A percentile compares a stretch with the other conserved stretches of the same genome.
phyloP scores from a whole-genome alignment of 2,329 filamentous ascomycete genomes.

The Sporothrix variecibatus region DNA sequence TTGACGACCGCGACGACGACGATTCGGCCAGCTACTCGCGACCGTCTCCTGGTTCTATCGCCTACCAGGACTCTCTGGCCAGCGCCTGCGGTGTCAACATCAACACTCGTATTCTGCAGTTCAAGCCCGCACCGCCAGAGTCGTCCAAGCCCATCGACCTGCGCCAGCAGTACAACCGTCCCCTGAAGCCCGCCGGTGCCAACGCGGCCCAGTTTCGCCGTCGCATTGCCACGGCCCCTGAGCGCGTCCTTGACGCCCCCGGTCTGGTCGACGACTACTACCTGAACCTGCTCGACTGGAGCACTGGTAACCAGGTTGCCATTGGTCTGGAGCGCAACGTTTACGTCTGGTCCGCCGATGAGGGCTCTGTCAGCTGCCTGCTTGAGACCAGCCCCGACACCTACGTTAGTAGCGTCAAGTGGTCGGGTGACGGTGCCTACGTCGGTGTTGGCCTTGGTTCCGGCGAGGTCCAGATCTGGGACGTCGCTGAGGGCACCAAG shows the following conservation, averaged over 20 bases:
- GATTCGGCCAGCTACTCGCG: slow-evolving; percentile 70
- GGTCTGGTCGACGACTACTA: slow-evolving; percentile 98
- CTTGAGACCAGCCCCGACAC: slow-evolving; percentile 87
- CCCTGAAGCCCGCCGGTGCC: slow-evolving; percentile 74
- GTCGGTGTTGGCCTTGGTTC: slow-evolving; percentile 92
- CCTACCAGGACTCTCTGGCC: slow-evolving; percentile 36
- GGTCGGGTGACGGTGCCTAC: slow-evolving; percentile 96
- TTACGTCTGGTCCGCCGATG: slow-evolving; percentile 97
- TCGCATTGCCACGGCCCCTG: slow-evolving; percentile 89
- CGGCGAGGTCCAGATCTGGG: slow-evolving; percentile 98
- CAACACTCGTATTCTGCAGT: slow-evolving; percentile 93
- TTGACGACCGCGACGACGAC: slow-evolving; percentile 69
- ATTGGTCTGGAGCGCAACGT: slow-evolving; percentile 96
- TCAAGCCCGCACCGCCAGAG: slow-evolving; percentile 97
- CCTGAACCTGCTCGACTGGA: slow-evolving; percentile 98
- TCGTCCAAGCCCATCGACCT: slow-evolving; percentile 98
- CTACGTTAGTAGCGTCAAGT: slow-evolving; percentile 97
- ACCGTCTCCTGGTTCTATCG: slow-evolving; percentile 77
- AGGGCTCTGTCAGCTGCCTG: slow-evolving; percentile 84
- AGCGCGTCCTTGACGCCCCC: slow-evolving; percentile 93
- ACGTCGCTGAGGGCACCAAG: slow-evolving; percentile 91
- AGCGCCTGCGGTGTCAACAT: slow-evolving; percentile 70
- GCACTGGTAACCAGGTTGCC: slow-evolving; percentile 93
- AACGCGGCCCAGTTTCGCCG: slow-evolving; percentile 84
- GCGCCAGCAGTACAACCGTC: slow-evolving; percentile 95